phyloP scores from a whole-genome alignment of 139 green algal species.

The Closterium sp. region DNA sequence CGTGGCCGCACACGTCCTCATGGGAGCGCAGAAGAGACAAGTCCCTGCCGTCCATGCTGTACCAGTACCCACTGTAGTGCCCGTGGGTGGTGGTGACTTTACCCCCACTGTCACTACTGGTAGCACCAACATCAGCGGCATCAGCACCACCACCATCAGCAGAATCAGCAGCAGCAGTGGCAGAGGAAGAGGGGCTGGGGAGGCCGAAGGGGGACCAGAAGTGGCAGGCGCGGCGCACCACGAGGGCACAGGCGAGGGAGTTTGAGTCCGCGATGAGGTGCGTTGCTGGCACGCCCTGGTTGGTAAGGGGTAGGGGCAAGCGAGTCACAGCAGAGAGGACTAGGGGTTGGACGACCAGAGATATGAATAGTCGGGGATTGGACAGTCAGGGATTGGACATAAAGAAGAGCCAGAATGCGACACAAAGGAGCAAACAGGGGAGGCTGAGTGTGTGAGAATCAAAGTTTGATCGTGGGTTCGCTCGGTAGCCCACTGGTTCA shows the following conservation, averaged over 20 bases:
- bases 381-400: too few species aligned
- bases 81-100: not conserved
- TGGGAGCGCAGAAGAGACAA: not conserved
- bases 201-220: not conserved
- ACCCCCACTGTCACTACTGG: not conserved
- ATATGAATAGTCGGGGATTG: too few species aligned
- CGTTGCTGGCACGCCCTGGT: not conserved
- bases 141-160: not conserved
- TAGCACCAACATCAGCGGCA: not conserved
- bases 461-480: too few species aligned
- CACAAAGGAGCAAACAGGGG: too few species aligned
- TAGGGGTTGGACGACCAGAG: too few species aligned
- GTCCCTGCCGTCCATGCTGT: not conserved
- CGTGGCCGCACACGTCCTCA: slow-evolving; percentile 2
- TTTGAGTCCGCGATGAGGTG: not conserved
- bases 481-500: too few species aligned
- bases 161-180: not conserved
- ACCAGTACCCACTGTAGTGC: not conserved
- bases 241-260: not conserved
- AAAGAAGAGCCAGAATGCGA: too few species aligned
- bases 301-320: not conserved
- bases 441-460: too few species aligned
- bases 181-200: not conserved
- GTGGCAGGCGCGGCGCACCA: not conserved
- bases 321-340: too few species aligned